Evolutionary conservation across 2,329 filamentous ascomycete genomes (phyloP), one percentile per base, ranked within the genome.

Genomic region (Clonostachys solani): DNA sequence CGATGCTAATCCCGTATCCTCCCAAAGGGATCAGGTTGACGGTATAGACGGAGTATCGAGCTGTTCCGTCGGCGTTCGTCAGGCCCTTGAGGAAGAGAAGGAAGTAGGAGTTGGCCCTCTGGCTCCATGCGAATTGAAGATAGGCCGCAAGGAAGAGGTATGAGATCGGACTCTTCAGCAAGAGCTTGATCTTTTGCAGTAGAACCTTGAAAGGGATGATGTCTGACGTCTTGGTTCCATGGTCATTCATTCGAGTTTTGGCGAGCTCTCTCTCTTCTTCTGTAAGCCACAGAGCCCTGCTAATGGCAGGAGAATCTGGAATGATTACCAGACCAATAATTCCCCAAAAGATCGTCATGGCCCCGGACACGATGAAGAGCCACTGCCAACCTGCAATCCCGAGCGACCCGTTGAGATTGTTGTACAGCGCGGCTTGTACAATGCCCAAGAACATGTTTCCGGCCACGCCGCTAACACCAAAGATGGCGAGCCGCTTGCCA

Each of bases 291-390:
- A 62, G 44, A 0, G 60, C 60, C 1, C 61, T 56, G 0, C 61
- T 64, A 34, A 58, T 64, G 0, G 54, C 55, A 2, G 61, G 61
- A 0, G 60, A 56, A 43, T 64, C 61, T 0, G 61, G 61, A 6
- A 75, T 66, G 2, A 68, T 56, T 42, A 74, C 60, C 45, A 68
- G 62, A 1, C 67, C 67, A 8, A 64, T 48, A 13, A 69, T 46
- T 6, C 69, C 72, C 48, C 73, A 62, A 6, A 59, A 55, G 17
- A 73, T 63, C 4, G 72, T 74, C 17, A 34, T 35, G n/a, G 10
- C 15, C 2, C 72, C 71, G 2, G 72, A 65, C 23, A 75, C 65
- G 35, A 74, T 68, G 34, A 73, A 74, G 0, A 74, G 58, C 72
- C 71, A 75, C 47, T 67, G 65, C 72, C 71, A 75, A 5, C 69